Base-by-base conservation (phyloP, 768 basidiomycete genomes). In the Suillus americanus region DNA sequence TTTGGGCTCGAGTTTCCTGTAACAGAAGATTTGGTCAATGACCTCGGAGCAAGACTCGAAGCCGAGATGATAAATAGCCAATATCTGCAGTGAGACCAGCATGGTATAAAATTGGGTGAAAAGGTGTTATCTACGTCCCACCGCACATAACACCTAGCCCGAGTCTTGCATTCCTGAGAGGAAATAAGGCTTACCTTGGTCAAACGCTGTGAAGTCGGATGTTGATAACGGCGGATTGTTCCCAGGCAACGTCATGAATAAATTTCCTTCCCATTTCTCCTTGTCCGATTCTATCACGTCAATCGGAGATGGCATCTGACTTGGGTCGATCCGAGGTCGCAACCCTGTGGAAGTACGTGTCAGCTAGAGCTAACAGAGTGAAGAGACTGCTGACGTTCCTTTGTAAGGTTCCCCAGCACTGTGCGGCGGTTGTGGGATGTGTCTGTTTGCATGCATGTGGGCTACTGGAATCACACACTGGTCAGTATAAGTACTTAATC, bases 271-370 rank as follows among this genome's bases (percentile, higher is more conserved):
- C 88, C 92, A 94, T 80, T 85, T 79, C 64, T 86, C 83, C 67
- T 91, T 87, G 82, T 98, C 96, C 7, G 82, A 77, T 69, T 94
- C 91, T 60, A 91, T 87, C 14, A 87, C 81, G 48, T 91, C 88
- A 18, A 93, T 87, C 28, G 94, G 90, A 3, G 95, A 96, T n/a
- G 97, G 97, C 35, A 99, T 89, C 72, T 97, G 95, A 69, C 79
- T 84, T 8, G 91, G 88, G 74, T 98, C 93, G 69, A 99, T 94
- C 64, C 89, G 86, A 54, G 90, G 83, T 46, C 92, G 86, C 62
- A 92, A 83, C 63, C 94, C 94, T 91, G 69, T 45, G 43, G 10
- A 60, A 68, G 18, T 33, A 50, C 46, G 37, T 37, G 40, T 68
- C 60, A 71, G 51, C 45, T 64, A 28, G 9, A 30, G 20, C 25